Evolutionary conservation across 1,139 yeast genomes (phyloP), one percentile per base, ranked within the genome.

Genomic region (Nakaseomyces bracarensis): DNA sequence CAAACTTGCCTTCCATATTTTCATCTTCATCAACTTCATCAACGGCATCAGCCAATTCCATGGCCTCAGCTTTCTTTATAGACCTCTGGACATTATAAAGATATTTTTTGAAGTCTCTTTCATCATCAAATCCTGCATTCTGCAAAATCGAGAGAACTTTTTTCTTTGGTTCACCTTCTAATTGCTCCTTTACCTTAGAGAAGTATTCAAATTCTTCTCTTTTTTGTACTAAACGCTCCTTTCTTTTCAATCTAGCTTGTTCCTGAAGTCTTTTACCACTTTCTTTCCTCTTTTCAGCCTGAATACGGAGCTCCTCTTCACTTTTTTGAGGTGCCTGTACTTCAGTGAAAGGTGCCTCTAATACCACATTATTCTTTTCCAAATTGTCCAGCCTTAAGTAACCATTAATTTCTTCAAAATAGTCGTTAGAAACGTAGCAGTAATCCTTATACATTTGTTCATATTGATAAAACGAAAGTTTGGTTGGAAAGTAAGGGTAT

Each of bases 401-500:
- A 13, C 64, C 59, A 10, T 69, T 66, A 39, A 87, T 62, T 51
- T 89, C 97, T 13, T 70, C 66, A 21, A 71, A 71, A 58, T 83
- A 93, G 55, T 85, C 71, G 38, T 64, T 65, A 42, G 94, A 79
- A 2, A 87, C 77, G 55, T 85, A 87, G 55, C 95, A 85, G 62
- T 74, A 82, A 49, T 86, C 84, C 38, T 81, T 75, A 41, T 87
- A 72, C 56, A 91, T 63, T 46, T 74, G 67, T 31, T 82, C 76
- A 4, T 82, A 73, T 57, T 91, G 95, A 43, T 71, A 67, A 10
- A 67, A 65, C 7, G 79, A 71, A 42, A 91, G 65, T 51, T 79
- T 82, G 2, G 83, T 67, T 3, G 98, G 97, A 59, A 87, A 91
- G 53, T 80, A 81, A 0, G 98, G 98, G 62, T 93, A 93, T 58